Percentiles rank a stretch among this genome's conserved stretches.
phyloP scores from a whole-genome alignment of 2,329 filamentous ascomycete genomes.

The Monosporascus sp. region DNA sequence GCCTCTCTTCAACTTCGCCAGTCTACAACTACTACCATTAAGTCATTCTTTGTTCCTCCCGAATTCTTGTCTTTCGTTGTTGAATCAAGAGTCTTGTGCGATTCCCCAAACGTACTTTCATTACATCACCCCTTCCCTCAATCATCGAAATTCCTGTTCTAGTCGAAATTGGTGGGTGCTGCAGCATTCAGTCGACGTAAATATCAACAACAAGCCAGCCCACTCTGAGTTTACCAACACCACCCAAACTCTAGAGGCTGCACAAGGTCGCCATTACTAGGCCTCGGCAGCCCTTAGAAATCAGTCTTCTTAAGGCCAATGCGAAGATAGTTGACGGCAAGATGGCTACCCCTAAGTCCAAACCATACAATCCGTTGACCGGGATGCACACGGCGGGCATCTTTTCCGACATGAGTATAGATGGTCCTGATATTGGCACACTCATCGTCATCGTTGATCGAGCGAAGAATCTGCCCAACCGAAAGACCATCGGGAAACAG shows the following conservation, averaged over 20 bases:
- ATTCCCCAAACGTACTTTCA: background rate
- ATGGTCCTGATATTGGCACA: constrained; percentile 90
- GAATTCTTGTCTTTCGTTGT: background rate
- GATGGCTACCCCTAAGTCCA: constrained; percentile 47
- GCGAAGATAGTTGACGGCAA: constrained; percentile 11
- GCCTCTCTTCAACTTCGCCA: background rate
- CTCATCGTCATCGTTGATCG: constrained; percentile 88
- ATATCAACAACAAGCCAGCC: background rate
- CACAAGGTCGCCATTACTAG: background rate
- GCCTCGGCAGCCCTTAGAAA: no score
- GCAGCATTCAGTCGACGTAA: background rate
- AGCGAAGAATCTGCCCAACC: constrained; percentile 93
- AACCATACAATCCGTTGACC: constrained; percentile 47
- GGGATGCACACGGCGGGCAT: constrained; percentile 83
- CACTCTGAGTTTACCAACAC: background rate
- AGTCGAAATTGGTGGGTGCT: background rate
- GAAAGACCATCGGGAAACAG: constrained; percentile 97
- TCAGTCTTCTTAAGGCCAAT: constrained; percentile 1
- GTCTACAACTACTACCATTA: background rate
- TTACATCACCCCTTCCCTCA: background rate
- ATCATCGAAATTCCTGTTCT: background rate
- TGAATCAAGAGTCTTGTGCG: background rate
- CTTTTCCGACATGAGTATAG: constrained; percentile 87
- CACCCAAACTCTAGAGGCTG: background rate
- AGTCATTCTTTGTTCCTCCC: background rate